Evolutionary conservation across 176 grass and related monocot species (phyloP).

Genomic region (Carex cristatella): DNA sequence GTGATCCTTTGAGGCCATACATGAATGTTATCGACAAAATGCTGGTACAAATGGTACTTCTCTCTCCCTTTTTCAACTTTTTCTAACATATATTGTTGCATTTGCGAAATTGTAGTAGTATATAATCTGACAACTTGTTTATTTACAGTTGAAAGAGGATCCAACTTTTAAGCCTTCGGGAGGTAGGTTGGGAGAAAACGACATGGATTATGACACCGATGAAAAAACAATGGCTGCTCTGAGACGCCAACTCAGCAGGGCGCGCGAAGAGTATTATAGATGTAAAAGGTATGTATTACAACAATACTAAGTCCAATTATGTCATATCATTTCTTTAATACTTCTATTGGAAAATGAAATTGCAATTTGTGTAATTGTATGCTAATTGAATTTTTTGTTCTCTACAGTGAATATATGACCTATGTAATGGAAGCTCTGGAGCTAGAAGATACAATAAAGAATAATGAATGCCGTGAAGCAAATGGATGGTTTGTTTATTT

Average conservation of each 20-base stretch:
- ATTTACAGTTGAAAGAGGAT: conserved; percentile 68
- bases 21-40: conserved; percentile 98
- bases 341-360: conserved; percentile 25
- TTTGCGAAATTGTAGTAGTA: background rate
- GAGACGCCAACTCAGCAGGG: conserved; percentile 83
- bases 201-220: conserved; percentile 99
- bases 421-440: conserved; percentile 94
- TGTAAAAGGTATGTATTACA: conserved; percentile 69
- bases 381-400: conserved; percentile 23
- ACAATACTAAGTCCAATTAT: background rate
- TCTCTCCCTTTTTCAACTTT: conserved; percentile 16
- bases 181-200: conserved; percentile 92
- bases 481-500: conserved; percentile 86
- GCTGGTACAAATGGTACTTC: conserved; percentile 83
- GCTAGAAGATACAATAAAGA: conserved; percentile 96
- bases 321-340: background rate
- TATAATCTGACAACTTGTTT: conserved; percentile 25
- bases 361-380: conserved; percentile 4
- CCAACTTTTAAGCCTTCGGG: conserved; percentile 94
- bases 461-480: conserved; percentile 74
- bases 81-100: conserved; percentile 6
- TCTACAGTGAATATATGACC: conserved; percentile 89
- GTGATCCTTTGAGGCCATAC: conserved; percentile 85
- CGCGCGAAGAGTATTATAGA: conserved; percentile 95
- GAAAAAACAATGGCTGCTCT: conserved; percentile 98